Percentiles rank a stretch among this genome's conserved stretches.
These are phyloP conservation scores for Ambrosia artemisiifolia DNA, from an alignment of 129 eudicot species.

Conservation along the genomic window DNA sequence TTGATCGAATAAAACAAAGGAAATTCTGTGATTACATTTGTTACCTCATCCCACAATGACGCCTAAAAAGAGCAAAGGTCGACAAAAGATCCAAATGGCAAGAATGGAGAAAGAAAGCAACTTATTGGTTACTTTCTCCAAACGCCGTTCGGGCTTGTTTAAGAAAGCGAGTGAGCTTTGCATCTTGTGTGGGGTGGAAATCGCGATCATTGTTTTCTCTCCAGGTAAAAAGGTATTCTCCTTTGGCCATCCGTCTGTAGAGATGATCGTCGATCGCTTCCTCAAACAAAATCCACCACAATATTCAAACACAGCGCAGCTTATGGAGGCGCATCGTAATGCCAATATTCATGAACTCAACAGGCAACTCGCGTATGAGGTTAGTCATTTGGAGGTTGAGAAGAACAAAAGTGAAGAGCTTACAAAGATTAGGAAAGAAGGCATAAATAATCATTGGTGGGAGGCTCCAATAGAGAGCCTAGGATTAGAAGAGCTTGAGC, in stretches of 20 bases:
- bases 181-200: conserved; percentile 52
- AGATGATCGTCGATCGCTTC: conserved; percentile 36
- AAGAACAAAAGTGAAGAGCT: conserved; percentile 40
- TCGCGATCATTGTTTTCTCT: conserved; percentile 51
- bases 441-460: conserved; percentile 49
- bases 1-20: background rate
- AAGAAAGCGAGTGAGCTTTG: conserved; percentile 59
- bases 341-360: conserved; percentile 48
- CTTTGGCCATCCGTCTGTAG: conserved; percentile 64
- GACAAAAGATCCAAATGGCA: conserved; percentile 50
- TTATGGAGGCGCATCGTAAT: conserved; percentile 44
- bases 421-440: conserved; percentile 27
- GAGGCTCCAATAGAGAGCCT: conserved; percentile 48
- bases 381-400: conserved; percentile 35
- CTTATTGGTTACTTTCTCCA: conserved; percentile 56
- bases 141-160: conserved; percentile 53
- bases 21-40: background rate
- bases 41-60: conserved; percentile 1
- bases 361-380: conserved; percentile 29
- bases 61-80: conserved; percentile 41
- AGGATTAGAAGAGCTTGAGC: conserved; percentile 40
- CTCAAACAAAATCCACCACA: conserved; percentile 26
- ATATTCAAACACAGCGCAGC: conserved; percentile 30
- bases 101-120: conserved; percentile 50
- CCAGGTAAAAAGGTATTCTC: conserved; percentile 55